Base-by-base conservation (phyloP, 768 basidiomycete species). In the Mycena kentingensis region DNA sequence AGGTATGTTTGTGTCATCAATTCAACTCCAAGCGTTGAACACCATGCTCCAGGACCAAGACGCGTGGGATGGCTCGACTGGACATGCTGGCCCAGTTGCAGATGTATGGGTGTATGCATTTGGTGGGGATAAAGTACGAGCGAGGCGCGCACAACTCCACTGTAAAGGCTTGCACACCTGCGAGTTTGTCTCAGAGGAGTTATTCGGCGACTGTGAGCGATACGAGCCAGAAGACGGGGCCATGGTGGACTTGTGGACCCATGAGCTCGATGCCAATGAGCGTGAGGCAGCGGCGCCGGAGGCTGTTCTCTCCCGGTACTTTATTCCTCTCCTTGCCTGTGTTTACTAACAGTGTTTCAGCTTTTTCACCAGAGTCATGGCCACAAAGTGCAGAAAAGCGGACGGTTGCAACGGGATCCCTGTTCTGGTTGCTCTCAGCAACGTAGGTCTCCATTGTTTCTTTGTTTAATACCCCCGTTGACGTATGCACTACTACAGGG, bases 201-300 rank as follows among this genome's bases (percentile, higher is more conserved):
- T 49, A 3, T 55, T 55, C 27, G 42, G 15, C 0, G 48, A 22
- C 13, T 44, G 28, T 16, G 27, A 55, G 18, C 48, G 54, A 5
- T 50, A 18, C 29, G 54, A 55, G 34, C 24, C 47, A 2, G 54
- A 55, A 15, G 26, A 26, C n/a, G 44, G 3, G 26, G 51, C 26
- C 18, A 52, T 46, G 51, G 10, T n/a, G 19, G 36, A 46, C 10
- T 28, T 52, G 1, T 52, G 51, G 51, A 52, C 38, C 34, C 51
- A 46, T 19, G 51, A 54, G 18, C 35, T 54, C 1, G 42, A 49
- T 21, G 32, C 31, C 3, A 54, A 54, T 21, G 53, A 54, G 21
- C n/a, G 31, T 0, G 53, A 54, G 13, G 47, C 53, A 5, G 53
- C 53, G 5, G 49, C 53, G 15, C 34, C 31, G 19, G 18, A 25